Evolutionary conservation across 768 basidiomycete genomes (phyloP), one percentile per base, ranked within the genome.

Genomic region (Kwoniella pini): DNA sequence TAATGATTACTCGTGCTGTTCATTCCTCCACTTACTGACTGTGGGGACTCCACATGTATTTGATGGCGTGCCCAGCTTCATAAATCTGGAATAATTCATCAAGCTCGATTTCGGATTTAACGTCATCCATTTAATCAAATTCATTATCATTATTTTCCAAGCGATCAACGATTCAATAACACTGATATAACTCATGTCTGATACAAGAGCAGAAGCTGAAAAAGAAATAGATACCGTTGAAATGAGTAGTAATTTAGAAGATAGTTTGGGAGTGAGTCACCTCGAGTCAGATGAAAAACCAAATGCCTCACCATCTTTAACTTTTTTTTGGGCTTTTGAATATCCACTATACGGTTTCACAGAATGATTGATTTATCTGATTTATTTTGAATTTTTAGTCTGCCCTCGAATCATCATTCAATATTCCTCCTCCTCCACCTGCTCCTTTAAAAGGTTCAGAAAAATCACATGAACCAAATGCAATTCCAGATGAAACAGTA

Each of bases 221-320:
- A 60, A 70, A 30, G 68, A 74, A 52, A 21, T 71, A 39, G 65
- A 61, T 12, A 50, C 42, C n/a, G 64, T 62, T 22, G 64, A 56
- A 38, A 65, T 69, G 50, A 54, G 67, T 17, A 22, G 39, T 3
- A 55, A 62, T 5, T 62, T 72, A 40, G 74, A 75, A 51, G 82
- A 81, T 0, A 84, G 88, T 5, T 82, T 85, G 9, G 84, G 72
- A 24, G 74, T 71, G 51, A 60, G 68, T 71, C 7, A 27, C 28
- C 36, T 54, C 21, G 45, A 22, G 33, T 36, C 33, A n/a, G n/a
- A n/a, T n/a, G n/a, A n/a, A n/a, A n/a, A n/a, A n/a, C n/a, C n/a
- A n/a, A n/a, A n/a, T n/a, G n/a, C n/a, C n/a, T n/a, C n/a, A n/a
- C n/a, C n/a, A n/a, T n/a, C n/a, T n/a, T n/a, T n/a, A n/a, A n/a